Base-by-base conservation (phyloP, 257 asterid genomes). In the Solanum phureja region DNA sequence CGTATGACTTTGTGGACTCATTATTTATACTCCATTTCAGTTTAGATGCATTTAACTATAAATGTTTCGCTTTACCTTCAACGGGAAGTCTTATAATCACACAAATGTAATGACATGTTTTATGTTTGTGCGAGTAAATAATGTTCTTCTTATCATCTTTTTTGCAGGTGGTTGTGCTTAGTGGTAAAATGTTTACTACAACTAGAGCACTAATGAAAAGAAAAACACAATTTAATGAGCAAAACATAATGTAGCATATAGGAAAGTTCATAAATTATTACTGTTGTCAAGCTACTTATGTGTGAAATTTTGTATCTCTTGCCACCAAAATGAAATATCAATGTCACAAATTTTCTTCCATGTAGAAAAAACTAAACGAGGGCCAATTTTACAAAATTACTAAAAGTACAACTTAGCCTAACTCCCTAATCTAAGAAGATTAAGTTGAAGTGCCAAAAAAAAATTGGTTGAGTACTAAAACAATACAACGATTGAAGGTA, bases 331-430 rank as follows among this genome's bases (percentile, higher is more conserved):
- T 49, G 42, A 81, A 44, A 46, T 46, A 46, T 81, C 19, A 46
- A 9, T 81, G 71, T 46, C 38, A 29, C 27, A 81, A 18, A 29
- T 4, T 46, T 81, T 29, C 69, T 46, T 5, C 44, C 85, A 11
- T 19, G 40, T 14, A 27, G 42, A 18, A 81, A 79, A 81, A 81
- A 81, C 29, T 49, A 29, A 16, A 46, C 85, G 19, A 29, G 44
- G 29, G 85, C 19, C 68, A 81, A 49, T 81, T 16, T 29, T 81
- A 81, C 85, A 81, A 81, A 3, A 38, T 75, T 18, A 85, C 46
- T 23, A 87, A 74, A 86, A 88, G 18, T 89, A 60, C 21, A 52
- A 64, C 89, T 64, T 60, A 76, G 21, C 33, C 91, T 81, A 81
- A 46, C 40, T 81, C 52, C 9, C 68, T 81, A 49, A 10, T 74